A percentile compares a stretch with the other conserved stretches of the same genome.
These are phyloP conservation scores for Chlorella variabilis DNA, from an alignment of 163 green algal species.

Conservation along the genomic window DNA sequence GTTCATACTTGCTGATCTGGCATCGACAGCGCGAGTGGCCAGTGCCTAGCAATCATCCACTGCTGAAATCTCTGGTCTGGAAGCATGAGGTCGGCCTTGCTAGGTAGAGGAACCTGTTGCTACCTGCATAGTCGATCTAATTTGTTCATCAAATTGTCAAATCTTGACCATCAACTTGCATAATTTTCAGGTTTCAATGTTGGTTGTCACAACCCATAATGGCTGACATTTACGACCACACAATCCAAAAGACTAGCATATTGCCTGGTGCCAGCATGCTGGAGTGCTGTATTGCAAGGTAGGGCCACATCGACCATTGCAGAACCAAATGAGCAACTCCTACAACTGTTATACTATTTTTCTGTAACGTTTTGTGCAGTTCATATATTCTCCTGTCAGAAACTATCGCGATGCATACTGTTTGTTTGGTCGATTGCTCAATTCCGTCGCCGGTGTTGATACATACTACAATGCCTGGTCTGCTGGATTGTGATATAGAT, in stretches of 20 bases:
- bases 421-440: background rate
- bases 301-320: background rate
- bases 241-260: constrained; percentile 40
- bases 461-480: too few species aligned
- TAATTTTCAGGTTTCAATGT: constrained; percentile 17
- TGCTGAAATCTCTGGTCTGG: background rate
- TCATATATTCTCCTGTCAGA: background rate
- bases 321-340: background rate
- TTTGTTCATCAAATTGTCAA: too few species aligned
- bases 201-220: background rate
- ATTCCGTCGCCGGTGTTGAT: constrained; percentile 5
- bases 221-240: background rate
- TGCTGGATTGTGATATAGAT: constrained; percentile 24
- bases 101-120: background rate
- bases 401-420: background rate
- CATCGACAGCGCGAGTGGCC: background rate
- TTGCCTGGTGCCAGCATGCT: constrained; percentile 59
- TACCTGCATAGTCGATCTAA: too few species aligned
- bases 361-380: background rate
- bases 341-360: background rate
- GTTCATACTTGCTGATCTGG: background rate
- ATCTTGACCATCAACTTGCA: too few species aligned
- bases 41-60: background rate
- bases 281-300: constrained; percentile 35
- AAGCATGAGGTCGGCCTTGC: background rate